Base-by-base conservation (phyloP, 2,329 filamentous ascomycete species). In the Phialemonium atrogriseum region DNA sequence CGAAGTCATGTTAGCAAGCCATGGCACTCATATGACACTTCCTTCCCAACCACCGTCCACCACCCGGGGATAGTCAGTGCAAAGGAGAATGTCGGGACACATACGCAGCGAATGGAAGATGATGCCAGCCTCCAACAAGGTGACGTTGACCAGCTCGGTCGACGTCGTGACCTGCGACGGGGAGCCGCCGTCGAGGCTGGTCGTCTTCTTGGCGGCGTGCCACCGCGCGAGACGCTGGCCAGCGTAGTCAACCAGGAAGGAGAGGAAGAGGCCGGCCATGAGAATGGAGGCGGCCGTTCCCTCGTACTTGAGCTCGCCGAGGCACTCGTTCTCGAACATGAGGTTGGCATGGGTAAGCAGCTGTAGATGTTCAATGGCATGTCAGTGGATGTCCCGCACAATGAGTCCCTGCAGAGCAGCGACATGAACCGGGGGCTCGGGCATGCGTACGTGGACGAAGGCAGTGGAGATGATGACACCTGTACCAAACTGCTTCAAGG, bases 401-500 rank as follows among this genome's bases (percentile, higher is more conserved):
- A n/a, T n/a, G n/a, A n/a, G n/a, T n/a, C n/a, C n/a, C n/a, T n/a
- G n/a, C n/a, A n/a, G n/a, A n/a, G n/a, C 14, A 24, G 14, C 23
- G 6, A n/a, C 23, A 13, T n/a, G 7, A 24, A 6, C n/a, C 7
- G 23, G 23, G 6, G 5, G 11, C 11, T 26, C 13, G 10, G 11
- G 10, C n/a, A 28, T 18, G 56, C 66, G 48, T 49, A 78, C 71
- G 46, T 82, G 78, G 11, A 84, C 60, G 41, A 84, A 80, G 1
- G 78, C 80, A 0, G 80, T 84, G 1, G 80, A 73, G 24, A 84
- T 70, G 51, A 85, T 77, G 41, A 84, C 73, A 10, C 80, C 80
- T 0, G 80, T 84, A 4, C 80, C 80, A 42, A 84, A 84, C 43
- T 82, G 82, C 55, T 84, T 83, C 35, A 87, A 59, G 5, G 80